phyloP scores from a whole-genome alignment of 352 stramenopile genomes.

The Phytophthora hibernalis region DNA sequence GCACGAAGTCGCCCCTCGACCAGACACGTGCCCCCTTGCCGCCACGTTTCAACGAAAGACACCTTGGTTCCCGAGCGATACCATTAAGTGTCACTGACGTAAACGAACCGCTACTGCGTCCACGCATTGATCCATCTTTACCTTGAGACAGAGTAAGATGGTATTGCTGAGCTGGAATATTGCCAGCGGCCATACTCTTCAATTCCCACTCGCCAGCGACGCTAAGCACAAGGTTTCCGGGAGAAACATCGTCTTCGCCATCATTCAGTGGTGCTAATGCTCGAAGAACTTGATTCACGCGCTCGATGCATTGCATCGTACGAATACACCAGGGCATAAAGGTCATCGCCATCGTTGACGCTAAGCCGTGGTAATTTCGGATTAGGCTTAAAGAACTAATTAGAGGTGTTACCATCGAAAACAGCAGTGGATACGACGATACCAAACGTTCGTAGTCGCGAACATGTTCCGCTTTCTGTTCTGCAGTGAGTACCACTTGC shows the following conservation, averaged over 20 bases:
- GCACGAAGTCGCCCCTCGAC: conserved; percentile 80
- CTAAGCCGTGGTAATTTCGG: conserved; percentile 74
- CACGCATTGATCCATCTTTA: conserved; percentile 65
- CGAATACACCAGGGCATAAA: conserved; percentile 84
- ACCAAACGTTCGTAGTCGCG: conserved; percentile 46
- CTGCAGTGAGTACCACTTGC: conserved; percentile 16
- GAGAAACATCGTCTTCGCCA: conserved; percentile 32
- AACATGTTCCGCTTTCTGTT: conserved; percentile 23
- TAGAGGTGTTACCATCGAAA: conserved; percentile 69
- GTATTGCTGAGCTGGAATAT: conserved; percentile 89
- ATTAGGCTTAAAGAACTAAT: conserved; percentile 71
- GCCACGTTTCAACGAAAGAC: conserved; percentile 88
- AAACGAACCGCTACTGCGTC: conserved; percentile 82
- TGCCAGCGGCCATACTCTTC: conserved; percentile 87
- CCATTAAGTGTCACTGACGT: conserved; percentile 85
- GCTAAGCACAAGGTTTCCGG: conserved; percentile 58
- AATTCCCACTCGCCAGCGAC: conserved; percentile 88
- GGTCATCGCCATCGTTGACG: conserved; percentile 71
- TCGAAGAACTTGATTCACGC: conserved; percentile 59
- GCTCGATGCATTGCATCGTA: conserved; percentile 72
- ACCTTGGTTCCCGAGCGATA: conserved; percentile 81
- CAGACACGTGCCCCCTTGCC: conserved; percentile 87
- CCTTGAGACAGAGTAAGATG: conserved; percentile 79
- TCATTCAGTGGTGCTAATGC: conserved; percentile 35
- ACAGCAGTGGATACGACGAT: conserved; percentile 57